Conservation (phyloP, 1,284 basidiomycete genomes). For the Xerocomus minutiporus region DNA sequence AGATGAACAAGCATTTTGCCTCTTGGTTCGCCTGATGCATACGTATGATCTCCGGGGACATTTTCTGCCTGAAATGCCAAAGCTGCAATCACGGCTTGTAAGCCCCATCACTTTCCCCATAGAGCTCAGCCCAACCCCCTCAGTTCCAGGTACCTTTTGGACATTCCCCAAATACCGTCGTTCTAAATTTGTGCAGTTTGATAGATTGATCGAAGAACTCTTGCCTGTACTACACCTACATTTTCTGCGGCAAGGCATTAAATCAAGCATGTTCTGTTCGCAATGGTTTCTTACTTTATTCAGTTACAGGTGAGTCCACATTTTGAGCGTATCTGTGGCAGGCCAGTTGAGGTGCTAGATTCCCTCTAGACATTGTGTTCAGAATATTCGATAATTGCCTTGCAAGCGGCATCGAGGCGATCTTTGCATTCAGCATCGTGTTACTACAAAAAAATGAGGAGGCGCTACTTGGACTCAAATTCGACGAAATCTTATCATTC, state of each 20-base stretch:
- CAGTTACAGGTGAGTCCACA: constrained; percentile 72
- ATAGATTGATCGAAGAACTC: constrained; percentile 89
- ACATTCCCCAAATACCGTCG: not conserved
- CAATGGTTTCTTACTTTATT: constrained; percentile 99
- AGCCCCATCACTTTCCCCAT: constrained; percentile 26
- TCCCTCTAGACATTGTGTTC: constrained; percentile 91
- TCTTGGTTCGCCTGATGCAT: constrained; percentile 96
- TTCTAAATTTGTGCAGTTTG: constrained; percentile 59
- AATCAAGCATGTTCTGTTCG: constrained; percentile 94
- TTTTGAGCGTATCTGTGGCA: not conserved
- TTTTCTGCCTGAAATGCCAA: constrained; percentile 98
- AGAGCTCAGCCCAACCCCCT: constrained; percentile 7
- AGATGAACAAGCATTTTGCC: constrained; percentile 95
- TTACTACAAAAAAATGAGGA: constrained; percentile 89
- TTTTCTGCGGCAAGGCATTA: constrained; percentile 88
- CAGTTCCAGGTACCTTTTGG: constrained; percentile 44
- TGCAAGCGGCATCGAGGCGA: constrained; percentile 94
- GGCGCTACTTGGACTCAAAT: constrained; percentile 70
- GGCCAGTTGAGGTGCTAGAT: constrained; percentile 48
- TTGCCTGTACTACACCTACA: constrained; percentile 89
- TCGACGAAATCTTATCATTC: constrained; percentile 83
- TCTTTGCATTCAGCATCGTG: constrained; percentile 91
- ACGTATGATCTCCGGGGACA: constrained; percentile 95
- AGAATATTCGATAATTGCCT: constrained; percentile 94
- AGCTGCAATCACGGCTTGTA: constrained; percentile 85